Conservation (phyloP, 148 eudicot genomes). For the Heliosperma pusillum region DNA sequence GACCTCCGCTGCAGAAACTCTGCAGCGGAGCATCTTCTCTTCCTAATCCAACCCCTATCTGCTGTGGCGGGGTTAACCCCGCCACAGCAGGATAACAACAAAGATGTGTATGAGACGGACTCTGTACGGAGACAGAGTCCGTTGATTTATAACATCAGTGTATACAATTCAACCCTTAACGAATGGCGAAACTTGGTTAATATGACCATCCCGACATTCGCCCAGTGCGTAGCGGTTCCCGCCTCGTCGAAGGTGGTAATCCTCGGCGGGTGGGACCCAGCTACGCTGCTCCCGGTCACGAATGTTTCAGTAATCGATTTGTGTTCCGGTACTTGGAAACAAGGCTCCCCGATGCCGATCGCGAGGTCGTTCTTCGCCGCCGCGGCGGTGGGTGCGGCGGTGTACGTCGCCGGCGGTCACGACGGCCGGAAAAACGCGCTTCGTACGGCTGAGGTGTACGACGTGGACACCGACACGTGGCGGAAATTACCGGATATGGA, state of each 20-base stretch:
- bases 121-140: not conserved
- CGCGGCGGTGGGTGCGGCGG: slow-evolving; percentile 5
- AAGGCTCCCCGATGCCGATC: slow-evolving; percentile 30
- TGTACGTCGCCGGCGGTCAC: slow-evolving; percentile 46
- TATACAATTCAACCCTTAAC: slow-evolving; percentile 14
- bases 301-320: slow-evolving; percentile 27
- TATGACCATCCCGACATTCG: slow-evolving; percentile 26
- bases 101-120: not conserved
- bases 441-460: slow-evolving; percentile 36
- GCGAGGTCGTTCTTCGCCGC: slow-evolving; percentile 41
- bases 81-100: not conserved
- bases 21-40: slow-evolving; percentile 23
- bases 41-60: slow-evolving; percentile 24
- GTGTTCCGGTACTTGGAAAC: slow-evolving; percentile 27
- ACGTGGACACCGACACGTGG: slow-evolving; percentile 31
- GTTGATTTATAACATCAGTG: slow-evolving; percentile 19
- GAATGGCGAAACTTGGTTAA: slow-evolving; percentile 27
- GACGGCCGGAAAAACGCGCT: slow-evolving; percentile 43
- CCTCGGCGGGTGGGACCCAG: slow-evolving; percentile 44
- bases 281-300: slow-evolving; percentile 28
- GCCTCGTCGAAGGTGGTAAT: slow-evolving; percentile 22
- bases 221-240: slow-evolving; percentile 30
- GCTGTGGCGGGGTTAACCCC: not conserved
- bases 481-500: slow-evolving; percentile 25
- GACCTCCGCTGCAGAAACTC: slow-evolving; percentile 1